Conservation (phyloP, 2,329 filamentous ascomycete genomes). For the Cucurbitaria berberidis region DNA sequence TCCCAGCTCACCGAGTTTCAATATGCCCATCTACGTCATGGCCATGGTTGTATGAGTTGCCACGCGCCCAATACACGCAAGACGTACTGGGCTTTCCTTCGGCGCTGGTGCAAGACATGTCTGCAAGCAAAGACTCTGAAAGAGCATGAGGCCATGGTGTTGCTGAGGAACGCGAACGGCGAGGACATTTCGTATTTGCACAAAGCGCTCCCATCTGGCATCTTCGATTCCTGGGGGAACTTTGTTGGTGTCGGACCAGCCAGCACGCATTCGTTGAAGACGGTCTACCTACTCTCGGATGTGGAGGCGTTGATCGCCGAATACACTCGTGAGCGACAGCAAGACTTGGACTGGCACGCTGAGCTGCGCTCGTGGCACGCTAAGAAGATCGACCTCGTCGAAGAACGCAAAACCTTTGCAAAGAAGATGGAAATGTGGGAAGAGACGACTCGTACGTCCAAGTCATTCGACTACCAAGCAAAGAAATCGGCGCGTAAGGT, state of each 20-base stretch:
- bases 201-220: conserved; percentile 42
- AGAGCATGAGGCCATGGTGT: conserved; percentile 37
- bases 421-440: conserved; percentile 49
- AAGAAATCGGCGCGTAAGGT: conserved; percentile 43
- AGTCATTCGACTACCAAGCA: conserved; percentile 37
- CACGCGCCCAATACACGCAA: conserved; percentile 45
- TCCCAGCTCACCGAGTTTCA: conserved; percentile 48
- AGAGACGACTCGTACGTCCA: conserved; percentile 37
- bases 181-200: conserved; percentile 38
- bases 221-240: conserved; percentile 49
- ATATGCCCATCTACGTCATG: conserved; percentile 49
- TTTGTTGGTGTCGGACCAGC: conserved; percentile 46
- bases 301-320: conserved; percentile 38
- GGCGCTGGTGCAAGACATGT: conserved; percentile 51
- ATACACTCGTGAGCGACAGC: conserved; percentile 21
- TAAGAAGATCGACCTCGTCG: conserved; percentile 31
- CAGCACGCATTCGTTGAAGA: conserved; percentile 42
- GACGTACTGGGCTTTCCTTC: conserved; percentile 52
- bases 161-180: conserved; percentile 32
- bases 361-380: conserved; percentile 31
- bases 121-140: conserved; percentile 42
- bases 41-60: conserved; percentile 50
- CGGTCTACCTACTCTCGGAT: conserved; percentile 39
- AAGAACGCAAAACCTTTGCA: conserved; percentile 43
- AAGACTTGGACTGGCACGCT: conserved; percentile 22